phyloP scores from a whole-genome alignment of 2,329 filamentous ascomycete genomes.

The Colletotrichum siamense region DNA sequence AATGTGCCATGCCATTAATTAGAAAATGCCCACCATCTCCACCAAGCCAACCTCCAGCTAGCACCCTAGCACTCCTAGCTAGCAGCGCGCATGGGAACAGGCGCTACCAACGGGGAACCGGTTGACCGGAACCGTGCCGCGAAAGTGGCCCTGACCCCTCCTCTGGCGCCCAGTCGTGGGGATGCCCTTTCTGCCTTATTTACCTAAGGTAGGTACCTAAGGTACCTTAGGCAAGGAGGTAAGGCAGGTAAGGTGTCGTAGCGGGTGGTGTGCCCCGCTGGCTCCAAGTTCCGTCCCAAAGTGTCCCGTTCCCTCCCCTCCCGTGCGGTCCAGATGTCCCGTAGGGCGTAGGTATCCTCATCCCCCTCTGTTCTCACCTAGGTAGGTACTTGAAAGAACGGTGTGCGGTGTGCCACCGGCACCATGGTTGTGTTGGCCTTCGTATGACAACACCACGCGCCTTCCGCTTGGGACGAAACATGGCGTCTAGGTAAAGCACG shows the following conservation, averaged over 20 bases:
- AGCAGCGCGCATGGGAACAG: not conserved
- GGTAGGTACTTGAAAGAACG: not conserved
- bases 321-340: not conserved
- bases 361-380: not conserved
- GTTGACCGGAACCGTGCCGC: constrained; percentile 15
- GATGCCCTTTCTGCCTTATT: not conserved
- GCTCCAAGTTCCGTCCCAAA: not conserved
- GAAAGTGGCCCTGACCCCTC: not conserved
- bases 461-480: not conserved
- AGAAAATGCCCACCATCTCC: not conserved
- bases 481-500: not conserved
- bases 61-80: not conserved
- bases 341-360: not conserved
- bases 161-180: not conserved
- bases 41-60: not conserved
- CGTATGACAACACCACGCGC: not conserved
- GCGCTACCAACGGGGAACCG: constrained; percentile 9
- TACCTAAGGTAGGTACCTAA: not conserved
- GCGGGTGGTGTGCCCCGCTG: not conserved
- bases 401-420: not conserved
- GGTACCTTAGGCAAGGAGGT: not conserved
- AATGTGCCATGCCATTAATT: not conserved
- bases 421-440: not conserved
- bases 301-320: not conserved
- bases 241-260: not conserved